Evolutionary conservation across 805 yeast genomes (phyloP), one percentile per base, ranked within the genome.

Genomic region (Candida xiaguanensis): DNA sequence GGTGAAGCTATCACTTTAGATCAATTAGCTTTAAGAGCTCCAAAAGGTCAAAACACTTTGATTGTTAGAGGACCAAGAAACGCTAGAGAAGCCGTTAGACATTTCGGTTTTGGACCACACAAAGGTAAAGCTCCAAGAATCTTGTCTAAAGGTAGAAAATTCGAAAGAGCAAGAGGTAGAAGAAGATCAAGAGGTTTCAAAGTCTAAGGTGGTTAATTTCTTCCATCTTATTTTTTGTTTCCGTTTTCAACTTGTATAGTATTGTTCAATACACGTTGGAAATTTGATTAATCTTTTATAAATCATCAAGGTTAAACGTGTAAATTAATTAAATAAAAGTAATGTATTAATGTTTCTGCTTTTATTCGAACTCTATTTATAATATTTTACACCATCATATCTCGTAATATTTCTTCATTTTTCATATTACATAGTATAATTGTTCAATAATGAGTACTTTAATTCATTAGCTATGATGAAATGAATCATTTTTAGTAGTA

Each of bases 131-230:
- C 98, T 67, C 99, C 99, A 77, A 89, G 95, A 80, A 83, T 93
- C 74, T 64, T 75, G 67, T 91, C 98, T 52, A 89, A 79, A 74
- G 99, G 99, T 74, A 93, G 98, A 85, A 93, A 93, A 80, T 93
- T 93, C 84, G 99, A 93, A 84, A 89, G 93, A 78, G 99, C 97
- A 66, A 93, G 99, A 87, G 99, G 99, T 84, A 95, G 85, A 77
- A 83, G 99, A 80, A 84, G 80, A 74, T 90, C 98, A 59, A 89
- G 95, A 84, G 99, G 96, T 80, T 93, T 93, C 99, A 93, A 93
- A 86, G 99, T 93, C 78, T 93, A 91, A 88, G 8, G 24, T 31
- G 24, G 23, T 31, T 31, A 16, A 31, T 31, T n/a, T 31, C 5
- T 29, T 29, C 14, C 20, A 29, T 14, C 15, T 31, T 29, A 16